Base-by-base conservation (phyloP, 2,329 filamentous ascomycete genomes). In the Blastomyces emzantsi region DNA sequence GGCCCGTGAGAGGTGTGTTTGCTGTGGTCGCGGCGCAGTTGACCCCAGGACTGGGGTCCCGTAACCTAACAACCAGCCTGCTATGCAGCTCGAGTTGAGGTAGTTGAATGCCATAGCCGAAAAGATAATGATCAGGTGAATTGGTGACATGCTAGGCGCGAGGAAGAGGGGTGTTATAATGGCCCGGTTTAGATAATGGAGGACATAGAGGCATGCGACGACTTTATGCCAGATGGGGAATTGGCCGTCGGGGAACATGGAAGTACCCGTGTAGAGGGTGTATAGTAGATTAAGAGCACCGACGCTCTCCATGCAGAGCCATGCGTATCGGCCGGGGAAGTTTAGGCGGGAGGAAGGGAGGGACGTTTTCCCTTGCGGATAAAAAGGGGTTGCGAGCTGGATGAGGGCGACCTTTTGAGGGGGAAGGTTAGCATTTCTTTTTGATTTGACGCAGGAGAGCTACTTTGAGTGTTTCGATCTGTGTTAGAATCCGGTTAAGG, bases 341-440 rank as follows among this genome's bases (percentile, higher is more conserved):
- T 99, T 99, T 73, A 94, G 80, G 15, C 78, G 78, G 70, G 88
- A 92, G 59, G 67, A 69, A 30, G 70, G 66, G 22, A 86, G 82
- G 3, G 91, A 96, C 2, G 92, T 96, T 78, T 97, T 97, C 74
- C 94, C 94, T 80, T 93, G 91, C 60, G 90, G 90, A 75, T 97
- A 94, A 83, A 85, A 96, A 63, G 85, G 83, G n/a, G 82, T 78
- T 63, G 87, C 64, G 87, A 89, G 95, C 85, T 96, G 92, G 28
- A 85, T 61, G 1, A 85, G 83, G 0, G 87, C 87, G 67, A 91
- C 72, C 91, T 96, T 25, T 61, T n/a, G 49, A 36, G 41, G 36
- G 30, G 15, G 43, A 28, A 57, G 45, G 4, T 62, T 60, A 49
- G 63, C 47, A 19, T 45, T 22, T 57, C 17, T 65, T 55, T 47